Evolutionary conservation across 306 rosid species (phyloP).

Genomic region (Lotus japonicus): DNA sequence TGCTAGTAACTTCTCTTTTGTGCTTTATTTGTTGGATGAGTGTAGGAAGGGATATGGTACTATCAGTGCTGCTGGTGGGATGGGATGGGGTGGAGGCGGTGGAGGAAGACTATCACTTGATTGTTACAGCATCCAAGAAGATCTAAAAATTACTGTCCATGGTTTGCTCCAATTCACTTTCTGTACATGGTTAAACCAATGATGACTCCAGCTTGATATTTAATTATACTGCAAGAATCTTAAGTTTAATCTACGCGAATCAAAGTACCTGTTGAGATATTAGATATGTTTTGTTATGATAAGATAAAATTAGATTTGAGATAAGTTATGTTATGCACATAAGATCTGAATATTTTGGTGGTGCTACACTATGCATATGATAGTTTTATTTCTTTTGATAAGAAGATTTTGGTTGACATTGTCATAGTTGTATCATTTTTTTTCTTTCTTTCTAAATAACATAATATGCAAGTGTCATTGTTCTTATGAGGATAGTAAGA

Average conservation of each 20-base stretch:
- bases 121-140: slow-evolving; percentile 97
- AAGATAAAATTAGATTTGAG: too few relatives aligned
- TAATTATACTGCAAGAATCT: slow-evolving; percentile 22
- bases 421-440: slow-evolving; percentile 1
- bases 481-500: slow-evolving; percentile 1
- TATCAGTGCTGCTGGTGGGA: slow-evolving; percentile 95
- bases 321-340: neutral
- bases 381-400: neutral
- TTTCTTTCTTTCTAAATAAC: neutral
- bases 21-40: slow-evolving; percentile 17
- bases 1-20: slow-evolving; percentile 20
- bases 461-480: neutral
- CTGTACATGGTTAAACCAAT: slow-evolving; percentile 10
- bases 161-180: slow-evolving; percentile 45
- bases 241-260: slow-evolving; percentile 25
- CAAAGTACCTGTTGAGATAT: neutral
- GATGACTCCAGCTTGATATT: slow-evolving; percentile 21
- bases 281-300: too few relatives aligned
- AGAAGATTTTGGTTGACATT: slow-evolving; percentile 7
- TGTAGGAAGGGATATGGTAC: slow-evolving; percentile 89
- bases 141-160: slow-evolving; percentile 69
- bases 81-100: slow-evolving; percentile 99
- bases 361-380: neutral
- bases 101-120: slow-evolving; percentile 98
- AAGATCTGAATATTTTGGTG: neutral